phyloP scores from a whole-genome alignment of 2,329 filamentous ascomycete species.

The Alternaria sp. region DNA sequence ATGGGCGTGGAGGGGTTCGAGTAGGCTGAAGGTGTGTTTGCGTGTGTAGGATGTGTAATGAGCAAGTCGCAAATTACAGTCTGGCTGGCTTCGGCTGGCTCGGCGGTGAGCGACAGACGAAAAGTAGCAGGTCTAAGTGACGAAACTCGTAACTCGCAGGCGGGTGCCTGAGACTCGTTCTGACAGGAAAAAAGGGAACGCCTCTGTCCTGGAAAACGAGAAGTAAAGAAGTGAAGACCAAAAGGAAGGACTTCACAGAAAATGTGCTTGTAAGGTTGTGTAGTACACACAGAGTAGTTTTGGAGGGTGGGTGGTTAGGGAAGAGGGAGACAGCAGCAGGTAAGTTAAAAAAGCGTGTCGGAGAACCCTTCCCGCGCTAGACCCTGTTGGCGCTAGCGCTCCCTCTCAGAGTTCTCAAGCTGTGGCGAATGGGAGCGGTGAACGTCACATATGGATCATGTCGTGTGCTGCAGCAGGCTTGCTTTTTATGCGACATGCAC shows the following conservation, averaged over 20 bases:
- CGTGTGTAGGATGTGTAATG: slow-evolving; percentile 11
- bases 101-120: slow-evolving; percentile 45
- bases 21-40: slow-evolving; percentile 17
- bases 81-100: slow-evolving; percentile 38
- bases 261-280: slow-evolving; percentile 42
- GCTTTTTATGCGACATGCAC: slow-evolving; percentile 20
- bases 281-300: slow-evolving; percentile 45
- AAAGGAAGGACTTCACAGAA: slow-evolving; percentile 53
- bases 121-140: slow-evolving; percentile 39
- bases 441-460: slow-evolving; percentile 27
- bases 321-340: slow-evolving; percentile 30
- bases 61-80: slow-evolving; percentile 33
- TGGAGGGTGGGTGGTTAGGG: slow-evolving; percentile 40
- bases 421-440: slow-evolving; percentile 40
- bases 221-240: slow-evolving; percentile 54
- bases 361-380: slow-evolving; percentile 32
- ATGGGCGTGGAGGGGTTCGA: slow-evolving; percentile 30
- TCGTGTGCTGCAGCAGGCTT: slow-evolving; percentile 15
- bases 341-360: slow-evolving; percentile 37
- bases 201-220: slow-evolving; percentile 52
- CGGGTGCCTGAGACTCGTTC: slow-evolving; percentile 54
- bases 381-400: slow-evolving; percentile 9
- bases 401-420: slow-evolving; percentile 17
- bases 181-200: slow-evolving; percentile 49
- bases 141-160: slow-evolving; percentile 47